Evolutionary conservation across 1,284 basidiomycete species (phyloP).

Genomic region (Rhodotorula sp.): DNA sequence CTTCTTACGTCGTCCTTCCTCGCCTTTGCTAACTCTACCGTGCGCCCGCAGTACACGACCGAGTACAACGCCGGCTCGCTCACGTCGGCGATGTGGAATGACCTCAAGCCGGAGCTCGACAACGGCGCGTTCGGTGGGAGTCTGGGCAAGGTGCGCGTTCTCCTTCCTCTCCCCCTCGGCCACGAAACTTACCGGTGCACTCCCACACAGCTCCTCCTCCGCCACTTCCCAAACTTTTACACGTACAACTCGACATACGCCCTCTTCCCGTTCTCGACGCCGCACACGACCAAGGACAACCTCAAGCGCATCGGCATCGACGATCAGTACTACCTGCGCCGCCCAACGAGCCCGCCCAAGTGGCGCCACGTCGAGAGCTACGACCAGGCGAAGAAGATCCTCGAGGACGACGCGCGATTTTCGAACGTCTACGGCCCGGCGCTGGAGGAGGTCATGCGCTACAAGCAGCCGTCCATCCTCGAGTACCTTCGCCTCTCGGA

Average conservation of each 20-base stretch:
- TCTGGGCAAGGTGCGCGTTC: slow-evolving; percentile 47
- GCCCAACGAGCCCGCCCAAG: slow-evolving; percentile 10
- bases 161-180: not conserved
- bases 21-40: not conserved
- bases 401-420: slow-evolving; percentile 16
- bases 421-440: slow-evolving; percentile 26
- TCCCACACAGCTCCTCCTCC: slow-evolving; percentile 60
- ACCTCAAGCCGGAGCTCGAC: slow-evolving; percentile 32
- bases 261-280: slow-evolving; percentile 83
- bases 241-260: slow-evolving; percentile 71
- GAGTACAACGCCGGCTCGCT: slow-evolving; percentile 77
- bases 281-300: slow-evolving; percentile 54
- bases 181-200: not conserved
- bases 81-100: slow-evolving; percentile 54
- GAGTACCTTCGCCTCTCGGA: slow-evolving; percentile 17
- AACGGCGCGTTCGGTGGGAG: slow-evolving; percentile 53
- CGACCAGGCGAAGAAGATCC: slow-evolving; percentile 13
- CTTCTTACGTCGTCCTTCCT: too few species aligned
- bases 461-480: slow-evolving; percentile 18
- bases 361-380: slow-evolving; percentile 10
- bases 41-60: slow-evolving; percentile 60
- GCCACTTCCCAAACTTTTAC: slow-evolving; percentile 69
- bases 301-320: slow-evolving; percentile 53
- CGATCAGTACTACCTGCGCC: slow-evolving; percentile 33
- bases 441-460: slow-evolving; percentile 13